A percentile compares a stretch with the other conserved stretches of the same genome.
phyloP scores from a whole-genome alignment of 176 grass and related monocot genomes.

The Carex myosuroides region DNA sequence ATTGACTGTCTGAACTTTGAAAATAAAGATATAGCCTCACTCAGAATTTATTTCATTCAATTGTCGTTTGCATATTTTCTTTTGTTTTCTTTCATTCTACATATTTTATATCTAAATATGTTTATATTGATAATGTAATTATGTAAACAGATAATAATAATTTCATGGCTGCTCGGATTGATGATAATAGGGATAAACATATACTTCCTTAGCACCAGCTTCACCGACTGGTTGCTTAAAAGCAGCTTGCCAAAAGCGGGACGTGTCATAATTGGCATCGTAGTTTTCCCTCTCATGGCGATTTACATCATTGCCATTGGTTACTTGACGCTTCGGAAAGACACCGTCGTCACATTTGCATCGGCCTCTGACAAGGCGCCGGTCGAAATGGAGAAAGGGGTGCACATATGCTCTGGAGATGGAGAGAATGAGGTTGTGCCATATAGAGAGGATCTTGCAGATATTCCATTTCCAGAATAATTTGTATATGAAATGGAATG shows the following conservation, averaged over 20 bases:
- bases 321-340: constrained; percentile 64
- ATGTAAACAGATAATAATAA: constrained; percentile 45
- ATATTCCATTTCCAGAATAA: constrained; percentile 55
- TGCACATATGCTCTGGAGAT: neutral
- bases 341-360: constrained; percentile 39
- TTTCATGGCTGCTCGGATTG: constrained; percentile 56
- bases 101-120: neutral
- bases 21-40: too few species aligned
- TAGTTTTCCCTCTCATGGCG: constrained; percentile 57
- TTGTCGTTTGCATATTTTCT: too few species aligned
- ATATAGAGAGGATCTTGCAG: constrained; percentile 53
- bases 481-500: neutral
- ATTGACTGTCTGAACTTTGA: too few species aligned
- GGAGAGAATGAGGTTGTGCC: constrained; percentile 29
- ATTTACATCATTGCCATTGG: constrained; percentile 40
- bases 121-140: neutral
- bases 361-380: constrained; percentile 22
- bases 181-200: constrained; percentile 71
- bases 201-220: constrained; percentile 75
- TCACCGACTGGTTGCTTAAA: constrained; percentile 47
- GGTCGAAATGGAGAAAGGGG: constrained; percentile 40
- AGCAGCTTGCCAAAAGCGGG: constrained; percentile 42
- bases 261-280: constrained; percentile 32
- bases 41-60: too few species aligned
- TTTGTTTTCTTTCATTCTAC: neutral